These are phyloP conservation scores for Cydonia oblonga DNA, from an alignment of 331 rosid species.

Conservation along the genomic window DNA sequence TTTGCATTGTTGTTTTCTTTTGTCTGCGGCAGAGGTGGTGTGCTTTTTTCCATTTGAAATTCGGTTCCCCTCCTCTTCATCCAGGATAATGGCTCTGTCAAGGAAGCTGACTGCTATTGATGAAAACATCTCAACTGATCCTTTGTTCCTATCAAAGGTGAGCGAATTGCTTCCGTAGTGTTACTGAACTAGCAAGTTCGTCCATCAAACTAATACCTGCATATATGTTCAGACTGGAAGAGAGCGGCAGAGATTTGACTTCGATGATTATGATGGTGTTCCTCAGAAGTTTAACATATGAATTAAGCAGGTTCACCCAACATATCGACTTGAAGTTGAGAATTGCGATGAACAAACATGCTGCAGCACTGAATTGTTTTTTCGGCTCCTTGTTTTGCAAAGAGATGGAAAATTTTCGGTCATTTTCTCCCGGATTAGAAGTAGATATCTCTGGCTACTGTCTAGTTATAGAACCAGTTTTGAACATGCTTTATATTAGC, in stretches of 20 bases:
- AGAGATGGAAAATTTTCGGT: background rate
- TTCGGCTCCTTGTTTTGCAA: background rate
- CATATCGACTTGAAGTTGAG: conserved; percentile 1
- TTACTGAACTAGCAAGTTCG: background rate
- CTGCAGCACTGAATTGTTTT: background rate
- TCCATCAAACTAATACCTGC: background rate
- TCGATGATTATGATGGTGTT: conserved; percentile 60
- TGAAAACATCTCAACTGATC: conserved; percentile 59
- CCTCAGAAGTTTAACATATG: conserved; percentile 53
- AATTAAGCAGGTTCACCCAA: conserved; percentile 1
- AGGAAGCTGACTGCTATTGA: conserved; percentile 54
- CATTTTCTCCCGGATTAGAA: conserved; percentile 12
- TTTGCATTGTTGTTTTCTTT: background rate
- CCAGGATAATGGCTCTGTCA: conserved; percentile 60
- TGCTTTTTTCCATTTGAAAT: background rate
- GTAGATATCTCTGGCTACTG: background rate
- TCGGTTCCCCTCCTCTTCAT: background rate
- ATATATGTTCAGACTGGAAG: conserved; percentile 47
- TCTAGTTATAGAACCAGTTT: conserved; percentile 1
- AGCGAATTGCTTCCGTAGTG: conserved; percentile 1
- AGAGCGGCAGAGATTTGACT: conserved; percentile 65
- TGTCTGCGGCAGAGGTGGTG: background rate
- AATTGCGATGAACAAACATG: background rate
- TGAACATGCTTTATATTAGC: conserved; percentile 6
- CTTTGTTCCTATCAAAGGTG: conserved; percentile 58